Evolutionary conservation across 176 grass and related monocot species (phyloP).

Genomic region (Oryza australiensis): DNA sequence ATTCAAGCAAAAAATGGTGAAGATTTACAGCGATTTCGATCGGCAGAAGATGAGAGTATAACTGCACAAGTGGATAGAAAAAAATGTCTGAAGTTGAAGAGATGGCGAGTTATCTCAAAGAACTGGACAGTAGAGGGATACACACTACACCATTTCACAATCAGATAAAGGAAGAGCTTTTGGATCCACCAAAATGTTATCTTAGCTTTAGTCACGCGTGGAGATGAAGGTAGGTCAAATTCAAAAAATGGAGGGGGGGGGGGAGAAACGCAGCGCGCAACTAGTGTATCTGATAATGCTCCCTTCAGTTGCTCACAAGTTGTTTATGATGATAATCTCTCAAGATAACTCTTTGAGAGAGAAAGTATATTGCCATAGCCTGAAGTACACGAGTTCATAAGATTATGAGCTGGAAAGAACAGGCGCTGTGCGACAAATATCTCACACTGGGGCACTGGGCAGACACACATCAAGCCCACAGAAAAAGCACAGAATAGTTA

Average conservation of each 20-base stretch:
- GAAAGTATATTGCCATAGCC: background rate
- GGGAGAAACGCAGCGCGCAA: background rate
- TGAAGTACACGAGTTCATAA: background rate
- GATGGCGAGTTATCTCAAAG: background rate
- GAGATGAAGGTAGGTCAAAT: background rate
- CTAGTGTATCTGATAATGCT: background rate
- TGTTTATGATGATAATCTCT: background rate
- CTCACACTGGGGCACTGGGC: background rate
- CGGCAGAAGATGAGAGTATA: background rate
- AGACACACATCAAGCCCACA: constrained; percentile 4
- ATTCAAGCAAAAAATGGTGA: background rate
- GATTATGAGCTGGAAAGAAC: background rate
- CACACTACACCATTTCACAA: background rate
- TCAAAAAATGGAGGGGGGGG: background rate
- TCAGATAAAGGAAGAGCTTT: background rate
- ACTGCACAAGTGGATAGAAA: background rate
- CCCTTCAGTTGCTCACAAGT: background rate
- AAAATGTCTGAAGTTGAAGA: background rate
- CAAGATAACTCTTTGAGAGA: background rate
- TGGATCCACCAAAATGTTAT: constrained; percentile 22
- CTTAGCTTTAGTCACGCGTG: constrained; percentile 25
- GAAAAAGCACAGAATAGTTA: background rate
- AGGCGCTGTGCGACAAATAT: constrained; percentile 5
- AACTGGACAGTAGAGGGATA: background rate
- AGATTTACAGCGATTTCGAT: background rate